Evolutionary conservation across 2,329 filamentous ascomycete species (phyloP), one percentile per base, ranked within the genome.

Genomic region (Rhynchosporium agropyri): DNA sequence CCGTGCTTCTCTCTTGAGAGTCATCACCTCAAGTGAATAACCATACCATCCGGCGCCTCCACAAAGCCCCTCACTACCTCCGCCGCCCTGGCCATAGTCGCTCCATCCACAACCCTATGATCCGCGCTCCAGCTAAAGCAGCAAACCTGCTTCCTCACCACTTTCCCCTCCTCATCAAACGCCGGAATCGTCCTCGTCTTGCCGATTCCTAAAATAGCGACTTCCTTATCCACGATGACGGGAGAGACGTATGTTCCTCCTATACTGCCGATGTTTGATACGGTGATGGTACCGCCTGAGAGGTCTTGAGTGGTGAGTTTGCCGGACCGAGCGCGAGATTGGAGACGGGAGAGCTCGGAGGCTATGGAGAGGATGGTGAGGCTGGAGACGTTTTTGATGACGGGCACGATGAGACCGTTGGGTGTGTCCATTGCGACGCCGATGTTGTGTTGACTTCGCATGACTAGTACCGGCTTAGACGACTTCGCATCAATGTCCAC

Each of bases 51-150:
- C 4, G 94, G 91, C 72, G 91, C 86, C 79, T 98, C 93, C 45
- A 98, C 84, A 69, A 90, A 86, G 58, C 81, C 81, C 70, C 87
- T 86, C 28, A 98, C 90, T 66, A 89, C 83, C 71, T 93, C 92
- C 12, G 92, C 92, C 75, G 94, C 94, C 69, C 93, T 84, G 26
- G 95, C 95, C 84, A 97, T 92, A 64, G 93, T 97, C 53, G 94
- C 94, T 1, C 95, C 95, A 77, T 99, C 95, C 53, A 98, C 87
- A 60, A 98, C 90, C 26, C 95, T 83, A 77, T 99, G 95, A 77
- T 98, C 93, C 5, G 94, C 94, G 75, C 91, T 94, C 94, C 94
- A 98, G 77, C 93, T 98, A 71, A 98, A 92, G 74, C 96, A 92
- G 74, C 89, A 89, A 65, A 96, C 84, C 72, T 96, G 89, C 75